Evolutionary conservation across 495 filamentous ascomycete genomes (phyloP), one percentile per base, ranked within the genome.

Genomic region (Pseudotulostoma volvatum): DNA sequence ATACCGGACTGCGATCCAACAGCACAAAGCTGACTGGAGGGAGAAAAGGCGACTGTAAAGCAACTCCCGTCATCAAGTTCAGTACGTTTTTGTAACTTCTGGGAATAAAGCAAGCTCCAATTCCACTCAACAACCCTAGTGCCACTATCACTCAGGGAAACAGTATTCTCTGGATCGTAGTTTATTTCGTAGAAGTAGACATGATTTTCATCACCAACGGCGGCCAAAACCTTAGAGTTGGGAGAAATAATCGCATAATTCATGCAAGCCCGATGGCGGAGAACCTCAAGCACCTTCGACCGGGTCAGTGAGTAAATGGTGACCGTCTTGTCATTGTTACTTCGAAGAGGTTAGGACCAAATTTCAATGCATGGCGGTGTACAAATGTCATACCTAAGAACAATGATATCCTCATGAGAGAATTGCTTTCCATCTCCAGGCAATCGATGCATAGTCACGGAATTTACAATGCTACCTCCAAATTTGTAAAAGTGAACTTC

Each of bases 231-330:
- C 31, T 64, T 68, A 0, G 85, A 87, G 46, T 95, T 81, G 0
- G 90, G 90, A 18, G 87, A 94, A 32, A 97, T 76, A 14, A 85
- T 75, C 3, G 86, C 82, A 54, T 90, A 86, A 54, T 97, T 97
- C 61, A 94, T 88, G 39, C 71, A 76, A 44, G 80, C 76, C 30
- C 79, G 74, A 42, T 87, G 81, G 4, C 72, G 63, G 15, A 94
- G 56, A 36, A 75, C 67, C 28, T 79, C 71, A 30, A 87, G 56
- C 38, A 80, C 63, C 39, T 68, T 59, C 18, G 67, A 56, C 23
- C 71, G 66, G 9, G 74, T 66, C 5, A 96, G 64, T 23, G 77
- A 78, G 51, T 85, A 84, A 11, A 93, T 61, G 13, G 76, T 74
- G 19, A 96, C 77, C 1, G 81, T 83, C 50, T 74, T 76, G 53